Evolutionary conservation across 1,284 basidiomycete genomes (phyloP).

Genomic region (Anthracocystis walkeri): DNA sequence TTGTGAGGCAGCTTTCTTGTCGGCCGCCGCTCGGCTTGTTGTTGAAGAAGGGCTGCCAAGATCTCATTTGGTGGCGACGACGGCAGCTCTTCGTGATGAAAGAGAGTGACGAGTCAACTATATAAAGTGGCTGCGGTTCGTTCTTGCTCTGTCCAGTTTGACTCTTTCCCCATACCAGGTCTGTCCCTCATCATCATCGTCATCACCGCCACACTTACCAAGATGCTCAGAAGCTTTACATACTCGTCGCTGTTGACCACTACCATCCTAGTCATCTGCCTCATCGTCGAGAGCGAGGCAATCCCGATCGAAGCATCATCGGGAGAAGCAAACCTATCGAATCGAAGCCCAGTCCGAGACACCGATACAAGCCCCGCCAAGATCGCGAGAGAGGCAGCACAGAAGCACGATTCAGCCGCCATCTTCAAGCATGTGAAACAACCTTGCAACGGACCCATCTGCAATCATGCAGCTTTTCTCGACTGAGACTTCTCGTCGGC

Average conservation of each 20-base stretch:
- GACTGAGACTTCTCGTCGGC: conserved; percentile 6
- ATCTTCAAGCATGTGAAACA: conserved; percentile 34
- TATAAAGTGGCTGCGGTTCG: background rate
- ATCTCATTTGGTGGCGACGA: background rate
- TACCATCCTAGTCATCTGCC: conserved; percentile 1
- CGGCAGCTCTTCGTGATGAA: background rate
- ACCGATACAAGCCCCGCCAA: conserved; percentile 3
- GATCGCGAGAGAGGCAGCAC: background rate
- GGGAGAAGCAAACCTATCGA: background rate
- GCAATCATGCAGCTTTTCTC: conserved; percentile 39
- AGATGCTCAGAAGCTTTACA: background rate
- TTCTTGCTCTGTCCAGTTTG: background rate
- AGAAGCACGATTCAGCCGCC: background rate
- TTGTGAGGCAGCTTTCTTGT: background rate
- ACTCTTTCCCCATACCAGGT: background rate
- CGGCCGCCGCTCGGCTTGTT: background rate
- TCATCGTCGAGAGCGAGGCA: background rate
- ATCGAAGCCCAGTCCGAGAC: background rate
- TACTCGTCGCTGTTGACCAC: background rate
- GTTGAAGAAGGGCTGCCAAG: conserved; percentile 1
- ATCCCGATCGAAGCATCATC: conserved; percentile 7
- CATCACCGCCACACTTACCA: background rate
- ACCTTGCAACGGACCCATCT: conserved; percentile 27
- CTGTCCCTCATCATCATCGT: background rate
- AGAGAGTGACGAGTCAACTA: background rate